Percentiles rank a stretch among this genome's conserved stretches.
Conservation (phyloP, 768 basidiomycete genomes). For the Phlebiopsis flavidoalba region DNA sequence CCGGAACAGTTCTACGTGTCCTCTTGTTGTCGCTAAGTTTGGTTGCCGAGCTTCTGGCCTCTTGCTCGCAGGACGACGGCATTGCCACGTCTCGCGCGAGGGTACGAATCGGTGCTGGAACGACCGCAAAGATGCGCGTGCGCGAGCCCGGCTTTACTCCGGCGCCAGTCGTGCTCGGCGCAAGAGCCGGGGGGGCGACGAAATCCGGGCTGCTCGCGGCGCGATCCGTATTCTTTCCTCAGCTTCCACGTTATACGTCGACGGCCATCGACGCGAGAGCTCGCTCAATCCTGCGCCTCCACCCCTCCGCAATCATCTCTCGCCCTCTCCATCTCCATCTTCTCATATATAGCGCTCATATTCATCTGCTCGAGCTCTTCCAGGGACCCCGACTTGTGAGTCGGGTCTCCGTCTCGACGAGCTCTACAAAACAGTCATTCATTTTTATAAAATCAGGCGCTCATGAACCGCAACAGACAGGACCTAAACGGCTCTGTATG, state of each 20-base stretch:
- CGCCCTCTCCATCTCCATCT: conserved; percentile 81
- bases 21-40: conserved; percentile 24
- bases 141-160: conserved; percentile 57
- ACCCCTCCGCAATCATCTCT: conserved; percentile 93
- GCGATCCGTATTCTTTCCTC: conserved; percentile 74
- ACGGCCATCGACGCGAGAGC: conserved; percentile 84
- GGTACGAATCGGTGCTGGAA: conserved; percentile 78
- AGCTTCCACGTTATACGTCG: too few relatives aligned
- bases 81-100: too few relatives aligned
- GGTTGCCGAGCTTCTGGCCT: too few relatives aligned
- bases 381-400: conserved; percentile 76
- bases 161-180: conserved; percentile 49
- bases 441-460: neutral
- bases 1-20: conserved; percentile 51
- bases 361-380: conserved; percentile 82
- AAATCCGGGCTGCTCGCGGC: conserved; percentile 64
- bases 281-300: conserved; percentile 84
- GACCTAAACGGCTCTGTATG: conserved; percentile 75
- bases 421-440: conserved; percentile 41
- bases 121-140: conserved; percentile 52
- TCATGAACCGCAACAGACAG: neutral
- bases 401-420: conserved; percentile 76
- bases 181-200: conserved; percentile 46
- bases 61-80: neutral
- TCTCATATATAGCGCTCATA: conserved; percentile 77